A percentile compares a stretch with the other conserved stretches of the same genome.
Evolutionary conservation across 768 basidiomycete species (phyloP).

Genomic region (Butyriboletus loyo): DNA sequence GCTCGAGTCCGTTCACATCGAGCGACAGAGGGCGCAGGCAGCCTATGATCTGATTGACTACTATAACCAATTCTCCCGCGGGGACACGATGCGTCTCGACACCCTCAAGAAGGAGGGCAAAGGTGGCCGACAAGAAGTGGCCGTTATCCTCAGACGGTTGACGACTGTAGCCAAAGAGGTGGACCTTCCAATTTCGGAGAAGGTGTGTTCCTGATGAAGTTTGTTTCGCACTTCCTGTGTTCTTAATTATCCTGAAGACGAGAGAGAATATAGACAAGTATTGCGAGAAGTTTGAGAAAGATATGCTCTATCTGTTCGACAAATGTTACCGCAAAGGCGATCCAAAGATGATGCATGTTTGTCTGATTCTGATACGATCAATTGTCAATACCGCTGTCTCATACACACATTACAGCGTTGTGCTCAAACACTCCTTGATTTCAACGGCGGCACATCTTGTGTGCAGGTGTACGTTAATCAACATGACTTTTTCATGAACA

Average conservation of each 20-base stretch:
- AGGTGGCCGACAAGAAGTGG: conserved; percentile 85
- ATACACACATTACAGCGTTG: conserved; percentile 68
- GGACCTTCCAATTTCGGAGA: conserved; percentile 78
- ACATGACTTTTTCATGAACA: conserved; percentile 99
- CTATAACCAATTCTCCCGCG: conserved; percentile 88
- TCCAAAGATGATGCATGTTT: conserved; percentile 98
- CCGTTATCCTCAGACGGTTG: conserved; percentile 80
- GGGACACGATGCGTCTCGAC: conserved; percentile 73
- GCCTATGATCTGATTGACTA: conserved; percentile 92
- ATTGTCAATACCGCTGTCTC: conserved; percentile 5
- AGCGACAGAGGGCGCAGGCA: conserved; percentile 89
- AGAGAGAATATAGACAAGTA: conserved; percentile 93
- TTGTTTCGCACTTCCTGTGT: not conserved
- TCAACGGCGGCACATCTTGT: conserved; percentile 95
- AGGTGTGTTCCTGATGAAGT: conserved; percentile 43
- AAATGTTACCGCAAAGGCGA: conserved; percentile 94
- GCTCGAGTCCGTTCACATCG: conserved; percentile 89
- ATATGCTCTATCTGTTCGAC: conserved; percentile 95
- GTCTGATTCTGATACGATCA: conserved; percentile 28
- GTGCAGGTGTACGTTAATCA: conserved; percentile 99
- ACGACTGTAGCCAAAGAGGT: conserved; percentile 91
- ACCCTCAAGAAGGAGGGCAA: conserved; percentile 82
- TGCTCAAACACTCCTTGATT: conserved; percentile 93
- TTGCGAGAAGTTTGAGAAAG: conserved; percentile 98
- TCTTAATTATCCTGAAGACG: conserved; percentile 46